Conservation (phyloP, 495 filamentous ascomycete species). For the Trichodelitschia bisporula region DNA sequence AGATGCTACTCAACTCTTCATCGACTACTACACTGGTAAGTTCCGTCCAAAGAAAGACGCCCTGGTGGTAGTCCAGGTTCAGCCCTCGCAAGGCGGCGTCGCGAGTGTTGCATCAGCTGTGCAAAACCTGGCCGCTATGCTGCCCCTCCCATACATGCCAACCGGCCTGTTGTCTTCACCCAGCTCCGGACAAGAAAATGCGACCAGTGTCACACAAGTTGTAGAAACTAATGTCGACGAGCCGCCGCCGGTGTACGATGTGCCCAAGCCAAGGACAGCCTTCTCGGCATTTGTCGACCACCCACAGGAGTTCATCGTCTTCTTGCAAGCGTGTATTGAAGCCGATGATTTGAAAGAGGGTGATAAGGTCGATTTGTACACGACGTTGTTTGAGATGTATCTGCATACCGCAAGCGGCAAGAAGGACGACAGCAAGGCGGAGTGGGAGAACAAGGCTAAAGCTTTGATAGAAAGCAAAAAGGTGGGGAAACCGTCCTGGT, state of each 20-base stretch:
- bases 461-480: constrained; percentile 51
- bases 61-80: constrained; percentile 24
- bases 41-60: constrained; percentile 48
- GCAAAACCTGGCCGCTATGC: constrained; percentile 54
- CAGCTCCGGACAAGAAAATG: constrained; percentile 8
- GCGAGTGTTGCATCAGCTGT: constrained; percentile 48
- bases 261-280: constrained; percentile 66
- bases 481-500: constrained; percentile 16
- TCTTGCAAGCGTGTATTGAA: constrained; percentile 62
- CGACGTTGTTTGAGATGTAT: constrained; percentile 95
- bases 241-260: constrained; percentile 24
- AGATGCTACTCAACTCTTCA: constrained; percentile 62
- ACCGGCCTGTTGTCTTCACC: constrained; percentile 18
- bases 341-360: constrained; percentile 37
- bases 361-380: constrained; percentile 71
- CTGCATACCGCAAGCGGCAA: constrained; percentile 63
- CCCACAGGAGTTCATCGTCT: constrained; percentile 66
- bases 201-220: constrained; percentile 14
- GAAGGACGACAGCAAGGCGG: constrained; percentile 32
- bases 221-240: constrained; percentile 16
- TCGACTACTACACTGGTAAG: constrained; percentile 74
- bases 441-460: constrained; percentile 83
- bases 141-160: constrained; percentile 75
- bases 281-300: constrained; percentile 96
- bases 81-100: constrained; percentile 18